Percentiles rank a stretch among this genome's conserved stretches.
Evolutionary conservation across 2,329 filamentous ascomycete species (phyloP).

Genomic region (Tolypocladium tropicale): DNA sequence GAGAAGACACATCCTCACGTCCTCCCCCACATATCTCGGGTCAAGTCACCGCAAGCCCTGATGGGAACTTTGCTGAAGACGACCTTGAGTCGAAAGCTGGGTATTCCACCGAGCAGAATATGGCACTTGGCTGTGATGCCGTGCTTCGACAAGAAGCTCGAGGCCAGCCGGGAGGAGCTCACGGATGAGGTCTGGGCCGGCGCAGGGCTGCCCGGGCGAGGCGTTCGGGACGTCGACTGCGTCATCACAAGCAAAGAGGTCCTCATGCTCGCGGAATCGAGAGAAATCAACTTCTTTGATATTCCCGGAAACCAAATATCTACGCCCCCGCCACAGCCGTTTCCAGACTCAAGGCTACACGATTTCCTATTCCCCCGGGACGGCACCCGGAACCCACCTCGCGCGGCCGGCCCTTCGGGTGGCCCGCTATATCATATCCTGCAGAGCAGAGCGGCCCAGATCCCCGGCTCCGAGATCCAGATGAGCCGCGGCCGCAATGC

Average conservation of each 20-base stretch:
- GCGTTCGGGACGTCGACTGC: slow-evolving; percentile 85
- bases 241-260: slow-evolving; percentile 96
- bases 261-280: slow-evolving; percentile 75
- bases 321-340: slow-evolving; percentile 34
- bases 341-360: slow-evolving; percentile 63
- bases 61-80: slow-evolving; percentile 87
- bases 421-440: slow-evolving; percentile 84
- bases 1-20: slow-evolving; percentile 96
- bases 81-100: slow-evolving; percentile 60
- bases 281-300: slow-evolving; percentile 65
- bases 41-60: slow-evolving; percentile 91
- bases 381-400: slow-evolving; percentile 30
- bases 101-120: slow-evolving; percentile 66
- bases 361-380: slow-evolving; percentile 62
- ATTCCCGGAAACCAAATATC: slow-evolving; percentile 51
- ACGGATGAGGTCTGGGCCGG: slow-evolving; percentile 67
- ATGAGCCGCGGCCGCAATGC: slow-evolving; percentile 72
- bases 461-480: slow-evolving; percentile 63
- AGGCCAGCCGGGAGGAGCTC: slow-evolving; percentile 86
- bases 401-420: slow-evolving; percentile 68
- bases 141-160: slow-evolving; percentile 97
- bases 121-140: slow-evolving; percentile 98
- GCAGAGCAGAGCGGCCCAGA: slow-evolving; percentile 56
- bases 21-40: slow-evolving; percentile 75
- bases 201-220: slow-evolving; percentile 35